Evolutionary conservation across 2,329 filamentous ascomycete genomes (phyloP), one percentile per base, ranked within the genome.

Genomic region (Fusarium siculi): DNA sequence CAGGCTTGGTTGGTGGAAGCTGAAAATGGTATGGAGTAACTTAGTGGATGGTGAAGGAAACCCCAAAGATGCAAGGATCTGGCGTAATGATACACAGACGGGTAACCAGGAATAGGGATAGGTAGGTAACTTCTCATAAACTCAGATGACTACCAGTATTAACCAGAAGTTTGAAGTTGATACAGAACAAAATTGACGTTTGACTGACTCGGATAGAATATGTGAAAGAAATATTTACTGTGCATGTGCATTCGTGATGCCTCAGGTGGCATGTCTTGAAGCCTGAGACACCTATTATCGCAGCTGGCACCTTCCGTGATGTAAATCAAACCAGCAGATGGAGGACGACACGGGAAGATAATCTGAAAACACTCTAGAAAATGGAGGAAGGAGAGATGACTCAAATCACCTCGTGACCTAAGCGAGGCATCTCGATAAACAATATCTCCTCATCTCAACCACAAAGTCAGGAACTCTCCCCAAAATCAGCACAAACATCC

Each of bases 1-100:
- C 28, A 19, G 36, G 37, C 49, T 61, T 73, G 71, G 71, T 73
- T 73, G 70, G 71, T 74, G 70, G 66, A 59, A 73, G 70, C 66
- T 63, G 56, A 52, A 53, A 28, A 32, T 63, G 30, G 30, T 49
- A 7, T 16, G n/a, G 39, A 30, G 37, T 47, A n/a, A n/a, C 39
- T 42, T 28, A 43, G 47, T 68, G 66, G 71, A 58, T 63, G 58
- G 71, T 43, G 46, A 58, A 60, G 50, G 61, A 55, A 68, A 68
- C 70, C 62, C 56, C 34, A 40, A 19, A 57, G 58, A 53, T 63
- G 43, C 54, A 70, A 60, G 52, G 43, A 61, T 68, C 63, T 28
- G 18, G 46, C 42, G 67, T 23, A 12, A 46, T 36, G 44, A 40
- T 55, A 71, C 54, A 63, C 47, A 63, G 30, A 32, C 30, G 30